Evolutionary conservation across 257 asterid genomes (phyloP).

Genomic region (Gardenia jasminoides): DNA sequence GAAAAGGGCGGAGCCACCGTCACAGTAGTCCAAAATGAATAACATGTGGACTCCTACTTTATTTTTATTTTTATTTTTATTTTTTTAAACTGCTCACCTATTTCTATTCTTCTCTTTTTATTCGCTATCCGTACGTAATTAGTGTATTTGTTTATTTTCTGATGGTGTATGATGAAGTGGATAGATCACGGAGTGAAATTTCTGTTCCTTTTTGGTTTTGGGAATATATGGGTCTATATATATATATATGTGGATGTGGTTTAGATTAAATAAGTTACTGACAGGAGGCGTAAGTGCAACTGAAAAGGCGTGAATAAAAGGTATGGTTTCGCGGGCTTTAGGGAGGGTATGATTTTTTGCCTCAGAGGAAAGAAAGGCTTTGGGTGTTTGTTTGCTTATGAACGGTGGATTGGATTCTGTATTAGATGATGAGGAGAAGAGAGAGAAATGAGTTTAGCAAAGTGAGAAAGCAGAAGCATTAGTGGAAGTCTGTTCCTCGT

Average conservation of each 20-base stretch:
- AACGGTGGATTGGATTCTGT: constrained; percentile 38
- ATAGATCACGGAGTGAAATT: not conserved
- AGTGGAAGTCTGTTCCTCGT: constrained; percentile 28
- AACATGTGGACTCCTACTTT: not conserved
- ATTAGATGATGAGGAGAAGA: constrained; percentile 22
- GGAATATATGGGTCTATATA: not conserved
- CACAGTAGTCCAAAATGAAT: constrained; percentile 28
- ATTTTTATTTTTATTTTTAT: not conserved
- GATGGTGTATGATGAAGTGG: constrained; percentile 11
- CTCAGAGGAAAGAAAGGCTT: constrained; percentile 25
- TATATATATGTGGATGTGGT: too few species aligned
- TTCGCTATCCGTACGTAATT: constrained; percentile 13
- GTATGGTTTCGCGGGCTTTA: constrained; percentile 5
- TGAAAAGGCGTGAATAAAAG: constrained; percentile 21
- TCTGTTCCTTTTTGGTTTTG: not conserved
- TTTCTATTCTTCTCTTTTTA: not conserved
- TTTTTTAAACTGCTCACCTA: too few species aligned
- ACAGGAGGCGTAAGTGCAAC: not conserved
- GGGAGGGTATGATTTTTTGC: constrained; percentile 5
- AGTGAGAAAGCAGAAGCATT: constrained; percentile 29
- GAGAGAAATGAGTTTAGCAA: constrained; percentile 22
- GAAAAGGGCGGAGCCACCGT: constrained; percentile 48
- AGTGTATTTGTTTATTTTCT: constrained; percentile 1
- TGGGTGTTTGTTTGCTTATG: constrained; percentile 45
- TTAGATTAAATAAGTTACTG: not conserved